A percentile compares a stretch with the other conserved stretches of the same genome.
These are phyloP conservation scores for Psilocybe cyanescens DNA, from an alignment of 768 basidiomycete species.

Conservation along the genomic window DNA sequence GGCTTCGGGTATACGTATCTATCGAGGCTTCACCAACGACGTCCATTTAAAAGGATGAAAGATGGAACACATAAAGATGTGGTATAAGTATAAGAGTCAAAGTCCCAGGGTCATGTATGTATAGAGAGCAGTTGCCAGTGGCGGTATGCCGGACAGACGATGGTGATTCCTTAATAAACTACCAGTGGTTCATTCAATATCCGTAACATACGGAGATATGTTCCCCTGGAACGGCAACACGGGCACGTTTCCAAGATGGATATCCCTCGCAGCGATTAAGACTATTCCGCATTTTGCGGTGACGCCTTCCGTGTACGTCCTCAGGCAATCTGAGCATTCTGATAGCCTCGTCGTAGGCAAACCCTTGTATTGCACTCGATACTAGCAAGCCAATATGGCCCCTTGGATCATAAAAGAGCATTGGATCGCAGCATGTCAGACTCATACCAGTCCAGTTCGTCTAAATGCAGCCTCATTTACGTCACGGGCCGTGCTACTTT, in stretches of 20 bases:
- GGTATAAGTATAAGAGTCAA: background rate
- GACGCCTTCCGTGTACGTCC: accelerated
- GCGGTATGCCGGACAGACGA: too few relatives aligned
- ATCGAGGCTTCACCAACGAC: background rate
- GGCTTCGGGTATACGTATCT: slow-evolving; percentile 4
- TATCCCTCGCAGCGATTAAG: too few relatives aligned
- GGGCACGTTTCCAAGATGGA: too few relatives aligned
- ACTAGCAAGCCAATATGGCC: too few relatives aligned
- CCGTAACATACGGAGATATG: slow-evolving; percentile 12
- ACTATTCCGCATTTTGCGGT: too few relatives aligned
- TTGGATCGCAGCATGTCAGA: background rate
- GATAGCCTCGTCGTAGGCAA: too few relatives aligned
- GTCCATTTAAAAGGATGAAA: slow-evolving; percentile 1
- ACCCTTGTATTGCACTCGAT: too few relatives aligned
- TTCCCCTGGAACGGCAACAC: background rate
- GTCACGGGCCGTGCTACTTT: background rate
- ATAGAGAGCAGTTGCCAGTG: too few relatives aligned
- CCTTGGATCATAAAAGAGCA: too few relatives aligned
- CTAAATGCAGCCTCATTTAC: background rate
- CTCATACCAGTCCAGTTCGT: too few relatives aligned
- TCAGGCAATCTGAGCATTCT: too few relatives aligned
- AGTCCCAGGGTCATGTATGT: background rate
- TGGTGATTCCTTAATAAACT: too few relatives aligned
- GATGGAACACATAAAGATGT: background rate
- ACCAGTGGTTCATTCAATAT: background rate